Evolutionary conservation across 2,329 filamentous ascomycete species (phyloP), one percentile per base, ranked within the genome.

Genomic region (Sphaerostilbella broomeana): DNA sequence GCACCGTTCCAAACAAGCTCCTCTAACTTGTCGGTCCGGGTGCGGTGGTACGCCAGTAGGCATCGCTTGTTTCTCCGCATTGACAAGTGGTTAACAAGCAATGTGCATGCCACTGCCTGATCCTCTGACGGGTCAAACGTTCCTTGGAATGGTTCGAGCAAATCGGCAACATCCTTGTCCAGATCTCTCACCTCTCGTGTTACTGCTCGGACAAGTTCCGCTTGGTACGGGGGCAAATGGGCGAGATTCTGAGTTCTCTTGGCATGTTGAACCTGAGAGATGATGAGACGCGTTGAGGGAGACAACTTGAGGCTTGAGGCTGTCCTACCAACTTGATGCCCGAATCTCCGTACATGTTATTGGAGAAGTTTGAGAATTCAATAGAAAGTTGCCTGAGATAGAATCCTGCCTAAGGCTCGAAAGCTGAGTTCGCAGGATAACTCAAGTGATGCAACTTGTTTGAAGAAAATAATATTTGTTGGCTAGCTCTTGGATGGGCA

Each of bases 1-100:
- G 81, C 73, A 2, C 90, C 92, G 46, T 78, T 84, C 92, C 92
- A 98, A 44, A 89, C 90, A 56, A 95, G 81, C 58, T 90, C 85
- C 57, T 97, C 92, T 7, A 98, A 71, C 61, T 94, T 94, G 57
- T 95, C 86, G 3, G 86, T 84, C 35, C 92, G 79, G 13, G 87
- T 89, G 21, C 85, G 81, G 60, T 98, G 92, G 58, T 98, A 98
- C 4, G 90, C 89, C 6, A 98, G 76, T 15, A 98, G 72, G 56
- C 92, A 98, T 29, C 92, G 82, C 63, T 98, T 98, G 62, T 98
- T 95, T 40, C 92, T 77, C 34, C 92, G 81, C 84, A 97, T 95
- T 51, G 86, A 88, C 9, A 98, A 70, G 59, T 98, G 90, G 59
- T 95, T 86, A 45, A 97, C 89, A 16, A 98, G 77, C 17, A 98